Evolutionary conservation across 306 rosid species (phyloP).

Genomic region (Erythrophleum fordii): DNA sequence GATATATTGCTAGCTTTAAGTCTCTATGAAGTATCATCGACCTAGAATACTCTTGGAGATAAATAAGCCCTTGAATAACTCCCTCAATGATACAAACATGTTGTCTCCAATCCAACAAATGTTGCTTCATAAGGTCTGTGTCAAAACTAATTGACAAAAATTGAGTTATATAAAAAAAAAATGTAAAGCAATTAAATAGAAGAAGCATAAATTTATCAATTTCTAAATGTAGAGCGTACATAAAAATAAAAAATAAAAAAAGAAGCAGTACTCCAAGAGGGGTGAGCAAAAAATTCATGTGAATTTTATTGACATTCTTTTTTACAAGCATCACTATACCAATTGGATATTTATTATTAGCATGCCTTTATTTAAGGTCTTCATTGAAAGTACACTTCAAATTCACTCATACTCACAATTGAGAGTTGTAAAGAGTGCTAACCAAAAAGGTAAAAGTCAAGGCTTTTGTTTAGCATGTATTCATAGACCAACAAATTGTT

Average conservation of each 20-base stretch:
- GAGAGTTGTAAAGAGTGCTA: not conserved
- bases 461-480: not conserved
- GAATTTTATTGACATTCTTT: not conserved
- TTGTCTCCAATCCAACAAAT: constrained; percentile 37
- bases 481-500: not conserved
- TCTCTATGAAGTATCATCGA: constrained; percentile 44
- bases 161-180: not conserved
- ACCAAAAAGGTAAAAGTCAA: not conserved
- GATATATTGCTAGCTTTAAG: constrained; percentile 37
- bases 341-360: not conserved
- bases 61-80: constrained; percentile 46
- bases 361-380: not conserved
- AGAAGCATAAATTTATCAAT: too few species aligned
- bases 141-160: not conserved
- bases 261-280: not conserved
- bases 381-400: not conserved
- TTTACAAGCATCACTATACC: too few species aligned
- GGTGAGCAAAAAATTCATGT: too few species aligned
- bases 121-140: constrained; percentile 30
- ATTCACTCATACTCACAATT: not conserved
- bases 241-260: too few species aligned
- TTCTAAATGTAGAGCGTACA: not conserved
- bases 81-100: constrained; percentile 49
- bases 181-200: not conserved
- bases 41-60: constrained; percentile 52